Percentiles rank a stretch among this genome's conserved stretches.
Evolutionary conservation across 1,284 basidiomycete genomes (phyloP).

Genomic region (Laetiporus sulphureus): DNA sequence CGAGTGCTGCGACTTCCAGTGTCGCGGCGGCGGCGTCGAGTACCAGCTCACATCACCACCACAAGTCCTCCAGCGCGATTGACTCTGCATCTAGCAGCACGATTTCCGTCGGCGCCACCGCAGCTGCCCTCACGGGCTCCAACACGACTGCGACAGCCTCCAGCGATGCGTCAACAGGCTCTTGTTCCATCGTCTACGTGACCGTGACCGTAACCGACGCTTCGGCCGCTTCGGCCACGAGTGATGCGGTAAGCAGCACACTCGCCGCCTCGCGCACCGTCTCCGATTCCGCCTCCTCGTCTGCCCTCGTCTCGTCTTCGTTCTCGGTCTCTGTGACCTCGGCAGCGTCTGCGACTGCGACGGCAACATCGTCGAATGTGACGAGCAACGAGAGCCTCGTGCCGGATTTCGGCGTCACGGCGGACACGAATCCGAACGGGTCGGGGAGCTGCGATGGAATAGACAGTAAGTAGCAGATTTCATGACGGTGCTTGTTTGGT

Average conservation of each 20-base stretch:
- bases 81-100: neutral
- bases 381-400: slow-evolving; percentile 29
- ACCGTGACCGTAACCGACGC: neutral
- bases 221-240: neutral
- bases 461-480: slow-evolving; percentile 7
- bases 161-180: neutral
- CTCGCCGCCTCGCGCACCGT: neutral
- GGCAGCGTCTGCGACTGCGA: neutral
- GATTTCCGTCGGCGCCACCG: neutral
- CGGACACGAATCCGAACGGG: slow-evolving; percentile 49
- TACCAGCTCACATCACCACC: neutral
- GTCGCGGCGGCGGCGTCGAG: neutral
- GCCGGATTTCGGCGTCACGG: slow-evolving; percentile 43
- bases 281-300: neutral
- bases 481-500: too few relatives aligned
- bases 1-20: neutral
- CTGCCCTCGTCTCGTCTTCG: neutral
- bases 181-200: too few relatives aligned
- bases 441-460: slow-evolving; percentile 25
- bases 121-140: neutral
- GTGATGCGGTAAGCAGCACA: neutral
- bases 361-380: slow-evolving; percentile 1
- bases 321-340: too few relatives aligned
- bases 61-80: neutral
- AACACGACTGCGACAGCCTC: neutral